phyloP scores from a whole-genome alignment of 768 basidiomycete genomes.

The Tylopilus sp. region DNA sequence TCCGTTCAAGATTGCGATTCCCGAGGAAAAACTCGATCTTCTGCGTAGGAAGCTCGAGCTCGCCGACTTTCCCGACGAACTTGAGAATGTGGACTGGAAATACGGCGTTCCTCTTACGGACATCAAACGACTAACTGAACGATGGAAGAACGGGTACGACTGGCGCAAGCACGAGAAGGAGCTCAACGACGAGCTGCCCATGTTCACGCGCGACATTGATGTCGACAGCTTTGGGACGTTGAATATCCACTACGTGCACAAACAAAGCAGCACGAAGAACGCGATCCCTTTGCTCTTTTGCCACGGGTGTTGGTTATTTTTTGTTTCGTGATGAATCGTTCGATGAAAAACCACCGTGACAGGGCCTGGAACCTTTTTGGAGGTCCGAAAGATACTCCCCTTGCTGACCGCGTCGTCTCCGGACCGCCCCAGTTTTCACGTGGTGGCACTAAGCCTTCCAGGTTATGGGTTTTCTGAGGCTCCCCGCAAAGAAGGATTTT shows the following conservation, averaged over 20 bases:
- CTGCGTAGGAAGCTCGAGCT: constrained; percentile 48
- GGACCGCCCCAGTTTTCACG: constrained; percentile 52
- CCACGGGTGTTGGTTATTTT: constrained; percentile 47
- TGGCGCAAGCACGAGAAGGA: constrained; percentile 52
- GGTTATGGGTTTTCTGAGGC: constrained; percentile 63
- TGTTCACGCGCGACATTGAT: constrained; percentile 50
- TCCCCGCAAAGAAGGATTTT: constrained; percentile 51
- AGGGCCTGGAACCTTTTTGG: constrained; percentile 53
- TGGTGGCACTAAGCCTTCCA: constrained; percentile 57
- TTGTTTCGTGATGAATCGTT: not conserved
- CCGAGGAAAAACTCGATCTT: constrained; percentile 38
- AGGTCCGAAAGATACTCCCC: constrained; percentile 49
- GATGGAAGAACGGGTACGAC: constrained; percentile 54
- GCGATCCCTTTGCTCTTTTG: constrained; percentile 61
- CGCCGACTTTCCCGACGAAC: constrained; percentile 52
- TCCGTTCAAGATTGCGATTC: constrained; percentile 47
- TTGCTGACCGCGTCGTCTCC: constrained; percentile 41
- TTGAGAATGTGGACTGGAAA: constrained; percentile 46
- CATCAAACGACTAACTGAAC: constrained; percentile 43
- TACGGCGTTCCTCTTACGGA: constrained; percentile 53
- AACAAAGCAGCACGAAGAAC: constrained; percentile 40
- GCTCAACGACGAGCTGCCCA: constrained; percentile 53
- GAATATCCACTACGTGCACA: constrained; percentile 58
- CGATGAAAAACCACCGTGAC: not conserved
- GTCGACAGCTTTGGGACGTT: constrained; percentile 46